Evolutionary conservation across 2,329 filamentous ascomycete species (phyloP), one percentile per base, ranked within the genome.

Genomic region (Arthrobotrys megalospora): DNA sequence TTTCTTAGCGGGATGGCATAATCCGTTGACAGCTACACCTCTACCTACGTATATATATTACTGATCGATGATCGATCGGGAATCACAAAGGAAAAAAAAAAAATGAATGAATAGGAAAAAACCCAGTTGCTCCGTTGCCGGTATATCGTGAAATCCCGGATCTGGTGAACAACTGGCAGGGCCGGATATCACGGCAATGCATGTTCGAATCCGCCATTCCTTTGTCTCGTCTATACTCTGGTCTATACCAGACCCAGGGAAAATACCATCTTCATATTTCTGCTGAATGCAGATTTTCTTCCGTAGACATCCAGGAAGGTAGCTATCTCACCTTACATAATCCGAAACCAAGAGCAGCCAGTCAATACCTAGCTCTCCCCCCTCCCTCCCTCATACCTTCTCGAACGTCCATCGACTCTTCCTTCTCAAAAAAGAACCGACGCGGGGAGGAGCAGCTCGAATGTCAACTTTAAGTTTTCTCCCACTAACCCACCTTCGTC

Each of bases 181-280:
- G 28, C 34, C 47, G 52, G 34, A 36, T 58, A 58, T 58, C 34
- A 58, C 28, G 34, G 52, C 52, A 58, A 58, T 19, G 34, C 19
- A 34, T 36, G n/a, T 14, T 10, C 10, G 41, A n/a, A n/a, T n/a
- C n/a, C n/a, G n/a, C n/a, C 36, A 63, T 38, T 14, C 55, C 16
- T 34, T 47, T 32, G 19, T 68, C 50, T 41, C 55, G 55, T 16
- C 12, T 28, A 2, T 28, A 28, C 6, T 24, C 41, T n/a, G 34
- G 10, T 19, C 14, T 16, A 52, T 28, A 34, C 41, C 62, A 34
- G 1, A 28, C 58, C 58, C 16, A 28, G 24, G 28, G 24, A 28
- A 1, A 28, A 38, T 6, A 38, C 36, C 36, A 38, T 28, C 24
- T 28, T 28, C 5, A 28, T 28, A 28, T 28, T 28, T 28, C 24